Evolutionary conservation across 2,329 filamentous ascomycete genomes (phyloP).

Genomic region (Pestalotiopsis sp.): DNA sequence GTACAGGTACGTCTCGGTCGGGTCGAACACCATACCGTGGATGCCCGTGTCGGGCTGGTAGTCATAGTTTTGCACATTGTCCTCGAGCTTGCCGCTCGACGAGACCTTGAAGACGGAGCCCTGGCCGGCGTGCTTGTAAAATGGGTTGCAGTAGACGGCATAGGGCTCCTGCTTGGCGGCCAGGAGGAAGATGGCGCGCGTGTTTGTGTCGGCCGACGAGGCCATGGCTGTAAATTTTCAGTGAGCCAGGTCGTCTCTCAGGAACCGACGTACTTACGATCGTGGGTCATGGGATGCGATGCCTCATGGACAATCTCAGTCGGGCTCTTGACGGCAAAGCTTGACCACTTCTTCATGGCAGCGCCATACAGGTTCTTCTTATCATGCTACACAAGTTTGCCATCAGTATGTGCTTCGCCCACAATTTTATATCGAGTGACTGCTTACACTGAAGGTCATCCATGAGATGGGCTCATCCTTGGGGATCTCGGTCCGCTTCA

Average conservation of each 20-base stretch:
- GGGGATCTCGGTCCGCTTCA: constrained; percentile 81
- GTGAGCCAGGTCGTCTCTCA: constrained; percentile 13
- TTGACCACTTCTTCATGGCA: constrained; percentile 92
- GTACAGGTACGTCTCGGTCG: constrained; percentile 74
- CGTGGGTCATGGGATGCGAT: constrained; percentile 74
- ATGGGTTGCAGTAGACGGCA: constrained; percentile 86
- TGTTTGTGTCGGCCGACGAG: constrained; percentile 71
- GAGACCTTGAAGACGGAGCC: constrained; percentile 75
- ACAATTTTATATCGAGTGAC: background rate
- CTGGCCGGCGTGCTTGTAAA: constrained; percentile 82
- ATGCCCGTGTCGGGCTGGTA: constrained; percentile 73
- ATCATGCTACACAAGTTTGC: constrained; percentile 58
- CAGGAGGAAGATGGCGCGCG: constrained; percentile 85
- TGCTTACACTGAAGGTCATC: constrained; percentile 86
- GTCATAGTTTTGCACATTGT: constrained; percentile 72
- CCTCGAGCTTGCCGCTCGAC: constrained; percentile 55
- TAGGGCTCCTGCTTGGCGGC: constrained; percentile 77
- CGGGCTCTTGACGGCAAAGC: constrained; percentile 74
- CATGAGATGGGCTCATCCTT: constrained; percentile 87
- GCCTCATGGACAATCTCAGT: constrained; percentile 74
- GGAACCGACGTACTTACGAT: constrained; percentile 57
- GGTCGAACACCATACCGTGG: constrained; percentile 82
- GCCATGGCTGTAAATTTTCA: constrained; percentile 58
- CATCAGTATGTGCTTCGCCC: background rate
- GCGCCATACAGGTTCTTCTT: constrained; percentile 87